Conservation (phyloP, 2,329 filamentous ascomycete species). For the Lanzia echinophila region DNA sequence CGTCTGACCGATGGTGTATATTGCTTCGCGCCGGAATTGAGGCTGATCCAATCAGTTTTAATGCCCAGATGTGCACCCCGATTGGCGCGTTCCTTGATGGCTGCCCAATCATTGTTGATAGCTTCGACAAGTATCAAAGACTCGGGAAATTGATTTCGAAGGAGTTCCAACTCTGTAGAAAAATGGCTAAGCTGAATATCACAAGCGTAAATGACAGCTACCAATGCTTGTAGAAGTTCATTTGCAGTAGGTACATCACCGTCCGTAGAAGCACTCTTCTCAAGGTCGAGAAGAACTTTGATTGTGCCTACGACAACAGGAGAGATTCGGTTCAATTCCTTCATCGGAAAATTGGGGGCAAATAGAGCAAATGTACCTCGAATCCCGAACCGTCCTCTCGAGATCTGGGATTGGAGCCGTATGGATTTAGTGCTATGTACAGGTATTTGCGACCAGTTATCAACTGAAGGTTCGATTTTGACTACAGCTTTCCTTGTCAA, state of each 20-base stretch:
- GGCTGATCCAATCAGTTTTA: no score
- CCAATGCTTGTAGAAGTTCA: neutral
- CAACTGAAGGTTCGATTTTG: conserved; percentile 4
- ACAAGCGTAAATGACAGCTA: neutral
- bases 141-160: no score
- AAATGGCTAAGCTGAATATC: neutral
- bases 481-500: neutral
- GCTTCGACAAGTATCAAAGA: conserved; percentile 11
- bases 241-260: neutral
- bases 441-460: conserved; percentile 24
- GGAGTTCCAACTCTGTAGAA: neutral
- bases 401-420: no score
- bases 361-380: conserved; percentile 18
- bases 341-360: conserved; percentile 14
- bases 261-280: neutral
- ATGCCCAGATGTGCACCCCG: no score
- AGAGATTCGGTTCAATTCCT: conserved; percentile 15
- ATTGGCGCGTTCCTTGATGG: conserved; percentile 10
- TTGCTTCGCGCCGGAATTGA: neutral
- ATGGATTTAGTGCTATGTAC: neutral
- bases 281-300: conserved; percentile 17
- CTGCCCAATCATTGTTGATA: conserved; percentile 16
- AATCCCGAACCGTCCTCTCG: conserved; percentile 18
- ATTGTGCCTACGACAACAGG: conserved; percentile 25
- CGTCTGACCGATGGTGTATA: neutral